These are phyloP conservation scores for Calonectria hongkongensis DNA, from an alignment of 2,329 filamentous ascomycete genomes.

Conservation along the genomic window DNA sequence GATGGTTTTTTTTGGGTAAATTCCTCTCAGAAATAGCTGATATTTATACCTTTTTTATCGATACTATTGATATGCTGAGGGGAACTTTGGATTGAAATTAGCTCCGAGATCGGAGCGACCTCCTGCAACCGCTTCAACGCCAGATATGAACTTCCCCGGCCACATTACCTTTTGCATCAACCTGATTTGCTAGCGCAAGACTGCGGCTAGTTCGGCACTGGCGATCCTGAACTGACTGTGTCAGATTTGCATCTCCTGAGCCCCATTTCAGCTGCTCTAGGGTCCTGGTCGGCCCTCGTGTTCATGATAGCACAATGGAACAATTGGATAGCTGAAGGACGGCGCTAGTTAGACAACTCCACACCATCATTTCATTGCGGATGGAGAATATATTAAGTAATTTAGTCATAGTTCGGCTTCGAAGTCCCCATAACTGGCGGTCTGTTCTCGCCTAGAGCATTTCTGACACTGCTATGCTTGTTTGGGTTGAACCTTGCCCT, in stretches of 20 bases:
- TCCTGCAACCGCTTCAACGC: constrained; percentile 33
- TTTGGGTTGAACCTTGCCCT: constrained; percentile 75
- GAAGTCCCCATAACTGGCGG: constrained; percentile 72
- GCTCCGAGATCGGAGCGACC: constrained; percentile 53
- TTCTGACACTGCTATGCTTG: constrained; percentile 84
- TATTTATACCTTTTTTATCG: constrained; percentile 45
- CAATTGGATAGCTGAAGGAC: background rate
- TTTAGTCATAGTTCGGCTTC: constrained; percentile 50
- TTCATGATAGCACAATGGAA: background rate
- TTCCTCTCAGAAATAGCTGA: background rate
- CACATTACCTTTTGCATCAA: constrained; percentile 39
- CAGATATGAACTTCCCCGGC: constrained; percentile 30
- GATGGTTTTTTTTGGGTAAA: background rate
- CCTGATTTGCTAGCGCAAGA: constrained; percentile 38
- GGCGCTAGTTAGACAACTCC: background rate
- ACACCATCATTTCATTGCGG: background rate
- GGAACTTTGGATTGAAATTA: constrained; percentile 38
- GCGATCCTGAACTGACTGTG: constrained; percentile 49
- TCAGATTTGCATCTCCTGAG: background rate
- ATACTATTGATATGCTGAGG: constrained; percentile 39
- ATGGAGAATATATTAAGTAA: background rate
- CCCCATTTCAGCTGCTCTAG: background rate
- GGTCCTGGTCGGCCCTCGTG: background rate
- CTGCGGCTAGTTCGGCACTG: constrained; percentile 24
- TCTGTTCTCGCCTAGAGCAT: constrained; percentile 77